Base-by-base conservation (phyloP, 345 rosid species). In the Pistacia vera region DNA sequence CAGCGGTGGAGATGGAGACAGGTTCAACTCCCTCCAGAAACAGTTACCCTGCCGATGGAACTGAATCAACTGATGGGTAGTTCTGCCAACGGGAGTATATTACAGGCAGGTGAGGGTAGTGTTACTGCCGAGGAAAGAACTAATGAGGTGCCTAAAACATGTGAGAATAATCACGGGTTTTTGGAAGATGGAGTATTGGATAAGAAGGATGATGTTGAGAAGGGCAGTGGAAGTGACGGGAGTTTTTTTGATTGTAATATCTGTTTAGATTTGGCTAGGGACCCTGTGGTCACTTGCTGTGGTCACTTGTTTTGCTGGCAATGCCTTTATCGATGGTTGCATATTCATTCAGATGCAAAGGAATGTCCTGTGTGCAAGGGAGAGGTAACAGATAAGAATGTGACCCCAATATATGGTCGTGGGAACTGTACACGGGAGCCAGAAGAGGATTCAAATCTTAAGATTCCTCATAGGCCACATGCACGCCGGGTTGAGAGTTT, bases 351-450 rank as follows among this genome's bases (percentile, higher is more conserved):
- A 6, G 95, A 93, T 76, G 94, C 93, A 7, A 95, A 92, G 71
- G 99, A 93, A 82, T 95, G 99, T 73, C 99, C 98, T 0, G 91
- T 93, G n/a, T 95, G 99, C 86, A 95, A 93, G 80, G 99, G 95
- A 72, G 98, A 95, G 85, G 99, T 90, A 63, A 86, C 93, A 1
- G 46, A 65, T 46, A 93, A 90, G 83, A 92, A 87, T 70, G 88
- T 95, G 57, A 93, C 91, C 56, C 99, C 99, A 0, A 92, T 95
- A 75, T 93, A 92, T 78, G 98, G 99, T 30, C 87, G 96, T 1
- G 97, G 92, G 36, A 88, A 83, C 81, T 83, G 78, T 57, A 82
- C 81, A 58, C 85, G 81, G 44, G 90, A 80, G 59, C 84, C 82
- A 0, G 93, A 88, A 78, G 96, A 92, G 73, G 90, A 90, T 77